Evolutionary conservation across 768 basidiomycete genomes (phyloP).

Genomic region (Suillus bovinus): DNA sequence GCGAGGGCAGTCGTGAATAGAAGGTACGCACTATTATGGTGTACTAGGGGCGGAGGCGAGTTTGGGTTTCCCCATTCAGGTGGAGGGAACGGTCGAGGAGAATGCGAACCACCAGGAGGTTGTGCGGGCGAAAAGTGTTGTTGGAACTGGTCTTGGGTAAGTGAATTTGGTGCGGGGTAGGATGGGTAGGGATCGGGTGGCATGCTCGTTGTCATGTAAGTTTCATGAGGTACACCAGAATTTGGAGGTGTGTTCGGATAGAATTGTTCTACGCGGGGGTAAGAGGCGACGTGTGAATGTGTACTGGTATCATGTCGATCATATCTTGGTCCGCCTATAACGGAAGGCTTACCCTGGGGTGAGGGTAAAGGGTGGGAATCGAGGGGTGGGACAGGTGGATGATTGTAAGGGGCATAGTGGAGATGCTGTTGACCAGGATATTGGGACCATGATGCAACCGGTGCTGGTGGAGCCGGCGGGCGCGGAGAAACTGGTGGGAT

Average conservation of each 20-base stretch:
- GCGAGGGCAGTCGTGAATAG: slow-evolving; percentile 5
- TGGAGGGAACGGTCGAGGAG: slow-evolving; percentile 3
- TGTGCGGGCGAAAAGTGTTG: neutral
- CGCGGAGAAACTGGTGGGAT: slow-evolving; percentile 23
- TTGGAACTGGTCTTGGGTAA: neutral
- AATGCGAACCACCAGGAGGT: slow-evolving; percentile 2
- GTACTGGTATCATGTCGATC: slow-evolving; percentile 1
- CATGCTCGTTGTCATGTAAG: neutral
- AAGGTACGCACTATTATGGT: slow-evolving; percentile 34
- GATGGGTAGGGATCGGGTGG: neutral
- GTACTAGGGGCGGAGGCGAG: slow-evolving; percentile 33
- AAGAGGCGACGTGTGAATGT: neutral
- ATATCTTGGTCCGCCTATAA: neutral
- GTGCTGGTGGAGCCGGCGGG: slow-evolving; percentile 12
- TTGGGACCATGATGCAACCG: neutral
- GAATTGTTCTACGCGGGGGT: neutral
- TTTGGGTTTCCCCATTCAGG: slow-evolving; percentile 18
- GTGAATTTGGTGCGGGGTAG: neutral
- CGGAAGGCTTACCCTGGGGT: slow-evolving; percentile 2
- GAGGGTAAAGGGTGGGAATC: neutral
- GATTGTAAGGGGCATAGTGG: slow-evolving; percentile 6
- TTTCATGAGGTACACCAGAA: neutral
- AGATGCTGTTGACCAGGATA: slow-evolving; percentile 5
- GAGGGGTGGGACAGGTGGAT: neutral
- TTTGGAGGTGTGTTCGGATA: slow-evolving; percentile 6